Evolutionary conservation across 306 rosid genomes (phyloP), one percentile per base, ranked within the genome.

Genomic region (Comarum palustre): DNA sequence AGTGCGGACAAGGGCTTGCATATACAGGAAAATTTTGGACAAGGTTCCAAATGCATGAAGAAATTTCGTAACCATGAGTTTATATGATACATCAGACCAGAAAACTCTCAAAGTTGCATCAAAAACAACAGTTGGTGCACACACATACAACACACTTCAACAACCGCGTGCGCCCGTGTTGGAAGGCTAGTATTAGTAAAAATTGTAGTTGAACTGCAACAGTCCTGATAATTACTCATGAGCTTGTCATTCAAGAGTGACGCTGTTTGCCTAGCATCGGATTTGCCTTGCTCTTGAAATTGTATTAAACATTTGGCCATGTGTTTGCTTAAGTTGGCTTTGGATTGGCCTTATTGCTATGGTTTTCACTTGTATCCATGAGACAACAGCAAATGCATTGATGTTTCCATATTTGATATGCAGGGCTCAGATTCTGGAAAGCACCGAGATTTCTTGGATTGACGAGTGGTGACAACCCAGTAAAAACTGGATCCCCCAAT

Each of bases 351-450:
- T 55, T 24, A 6, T 24, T 6, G 16, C 62, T 9, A 4, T 14
- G 36, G 6, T 4, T 57, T 12, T 12, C 14, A 27, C 8, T 5
- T 57, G 24, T 19, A 4, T 4, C 55, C 22, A 51, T 19, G 58
- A 68, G 73, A 69, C 24, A 10, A 69, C 25, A 69, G 22, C 48
- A 12, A 34, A 5, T 51, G 34, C 16, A 51, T 36, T 36, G 42
- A 54, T 74, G 50, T 11, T 74, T 71, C 73, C 42, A 64, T 81
- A 36, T 75, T 72, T 75, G 79, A 67, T 84, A 48, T 87, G 78
- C 83, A 93, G 98, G 90, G 87, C 72, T 73, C 84, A 64, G 92
- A 76, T 64, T 36, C 79, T 22, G 93, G 86, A 68, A 87, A 75
- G 88, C 86, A 82, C 77, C 66, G 78, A 60, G 92, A 93, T 82